Conservation (phyloP, 306 rosid genomes). For the Oxytropis ochrocephala region DNA sequence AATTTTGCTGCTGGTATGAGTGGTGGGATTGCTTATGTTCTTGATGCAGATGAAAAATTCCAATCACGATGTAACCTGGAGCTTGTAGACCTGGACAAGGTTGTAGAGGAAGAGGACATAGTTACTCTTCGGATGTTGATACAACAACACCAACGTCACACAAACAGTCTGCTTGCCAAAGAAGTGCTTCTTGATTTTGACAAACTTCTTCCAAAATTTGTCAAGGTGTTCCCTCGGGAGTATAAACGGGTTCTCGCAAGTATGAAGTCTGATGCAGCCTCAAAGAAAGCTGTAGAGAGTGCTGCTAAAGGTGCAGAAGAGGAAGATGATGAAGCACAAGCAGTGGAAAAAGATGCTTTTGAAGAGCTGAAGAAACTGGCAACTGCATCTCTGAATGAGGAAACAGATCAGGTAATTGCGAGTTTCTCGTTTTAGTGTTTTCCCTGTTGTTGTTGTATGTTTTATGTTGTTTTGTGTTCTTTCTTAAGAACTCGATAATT, state of each 20-base stretch:
- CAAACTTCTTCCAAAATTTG: conserved; percentile 66
- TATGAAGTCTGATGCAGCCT: conserved; percentile 49
- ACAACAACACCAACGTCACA: conserved; percentile 96
- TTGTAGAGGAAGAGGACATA: conserved; percentile 79
- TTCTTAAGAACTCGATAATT: background rate
- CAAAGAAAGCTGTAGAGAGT: conserved; percentile 33
- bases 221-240: conserved; percentile 89
- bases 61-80: conserved; percentile 72
- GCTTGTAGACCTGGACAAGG: conserved; percentile 88
- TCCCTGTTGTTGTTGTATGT: background rate
- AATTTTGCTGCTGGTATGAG: conserved; percentile 99
- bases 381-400: conserved; percentile 56
- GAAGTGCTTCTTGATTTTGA: conserved; percentile 71
- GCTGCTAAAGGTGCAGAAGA: conserved; percentile 37
- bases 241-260: conserved; percentile 76
- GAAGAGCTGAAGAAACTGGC: conserved; percentile 91
- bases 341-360: conserved; percentile 72
- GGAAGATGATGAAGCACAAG: conserved; percentile 48
- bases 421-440: background rate
- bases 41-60: conserved; percentile 69
- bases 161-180: conserved; percentile 68
- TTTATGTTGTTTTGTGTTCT: background rate
- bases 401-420: conserved; percentile 44
- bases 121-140: conserved; percentile 73
- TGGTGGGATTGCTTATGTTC: conserved; percentile 91